Percentiles rank a stretch among this genome's conserved stretches.
phyloP scores from a whole-genome alignment of 768 basidiomycete genomes.

The Suillus cothurnatus region DNA sequence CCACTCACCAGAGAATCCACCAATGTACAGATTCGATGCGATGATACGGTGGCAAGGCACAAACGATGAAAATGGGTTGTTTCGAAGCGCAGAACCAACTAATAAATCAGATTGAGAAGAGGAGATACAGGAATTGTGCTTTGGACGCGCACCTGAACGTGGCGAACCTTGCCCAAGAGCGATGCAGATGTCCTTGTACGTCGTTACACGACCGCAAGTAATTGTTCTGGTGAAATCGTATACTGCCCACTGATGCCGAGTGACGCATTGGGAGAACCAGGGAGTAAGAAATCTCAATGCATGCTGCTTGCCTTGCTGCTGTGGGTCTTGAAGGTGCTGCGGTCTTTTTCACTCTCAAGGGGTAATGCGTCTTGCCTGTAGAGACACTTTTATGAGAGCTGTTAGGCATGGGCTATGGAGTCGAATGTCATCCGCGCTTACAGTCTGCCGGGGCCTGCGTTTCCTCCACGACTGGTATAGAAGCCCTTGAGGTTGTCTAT shows the following conservation, averaged over 20 bases:
- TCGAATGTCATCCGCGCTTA: background rate
- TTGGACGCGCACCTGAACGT: slow-evolving; percentile 51
- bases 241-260: slow-evolving; percentile 59
- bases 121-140: background rate
- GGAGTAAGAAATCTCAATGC: slow-evolving; percentile 2
- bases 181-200: slow-evolving; percentile 54
- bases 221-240: slow-evolving; percentile 56
- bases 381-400: background rate
- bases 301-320: slow-evolving; percentile 29
- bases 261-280: slow-evolving; percentile 45
- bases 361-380: slow-evolving; percentile 18
- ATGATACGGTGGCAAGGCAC: slow-evolving; percentile 75
- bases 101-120: background rate
- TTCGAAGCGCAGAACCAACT: slow-evolving; percentile 58
- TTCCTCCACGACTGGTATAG: background rate
- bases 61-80: slow-evolving; percentile 66
- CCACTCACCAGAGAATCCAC: slow-evolving; percentile 70
- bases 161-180: slow-evolving; percentile 58
- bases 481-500: background rate
- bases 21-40: slow-evolving; percentile 58
- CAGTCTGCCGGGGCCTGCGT: slow-evolving; percentile 7
- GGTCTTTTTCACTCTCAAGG: slow-evolving; percentile 13
- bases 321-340: slow-evolving; percentile 26
- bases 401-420: background rate
- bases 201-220: slow-evolving; percentile 53